Conservation (phyloP, 345 rosid species). For the Citrus glauca region DNA sequence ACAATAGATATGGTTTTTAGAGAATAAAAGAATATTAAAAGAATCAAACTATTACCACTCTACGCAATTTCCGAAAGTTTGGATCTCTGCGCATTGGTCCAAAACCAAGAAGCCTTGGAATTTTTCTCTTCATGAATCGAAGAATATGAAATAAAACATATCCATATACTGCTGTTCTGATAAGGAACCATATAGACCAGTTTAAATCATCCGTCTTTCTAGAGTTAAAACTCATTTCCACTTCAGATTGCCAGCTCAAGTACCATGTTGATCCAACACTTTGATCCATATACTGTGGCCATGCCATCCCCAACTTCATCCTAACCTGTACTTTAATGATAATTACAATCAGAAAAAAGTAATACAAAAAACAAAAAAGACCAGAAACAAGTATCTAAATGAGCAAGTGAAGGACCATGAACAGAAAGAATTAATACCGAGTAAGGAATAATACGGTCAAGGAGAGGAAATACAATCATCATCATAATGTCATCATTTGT, state of each 20-base stretch:
- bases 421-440: conserved; percentile 47
- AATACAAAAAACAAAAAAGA: neutral
- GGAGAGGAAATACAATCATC: conserved; percentile 55
- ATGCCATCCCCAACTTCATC: conserved; percentile 76
- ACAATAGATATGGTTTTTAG: neutral
- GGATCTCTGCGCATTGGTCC: conserved; percentile 79
- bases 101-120: conserved; percentile 70
- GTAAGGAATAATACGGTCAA: conserved; percentile 68
- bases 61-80: conserved; percentile 59
- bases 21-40: conserved; percentile 7
- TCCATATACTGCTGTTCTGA: conserved; percentile 58
- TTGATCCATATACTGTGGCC: conserved; percentile 85
- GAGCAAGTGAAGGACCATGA: conserved; percentile 2
- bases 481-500: conserved; percentile 73
- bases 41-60: conserved; percentile 60
- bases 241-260: conserved; percentile 80
- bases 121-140: conserved; percentile 64
- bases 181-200: conserved; percentile 70
- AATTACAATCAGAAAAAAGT: conserved; percentile 3
- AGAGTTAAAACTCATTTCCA: conserved; percentile 61
- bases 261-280: conserved; percentile 80
- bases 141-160: conserved; percentile 57
- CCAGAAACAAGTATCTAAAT: neutral
- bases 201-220: conserved; percentile 48
- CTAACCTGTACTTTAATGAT: conserved; percentile 47